Evolutionary conservation across 2,329 filamentous ascomycete species (phyloP).

Genomic region (Colletotrichum acutatum): DNA sequence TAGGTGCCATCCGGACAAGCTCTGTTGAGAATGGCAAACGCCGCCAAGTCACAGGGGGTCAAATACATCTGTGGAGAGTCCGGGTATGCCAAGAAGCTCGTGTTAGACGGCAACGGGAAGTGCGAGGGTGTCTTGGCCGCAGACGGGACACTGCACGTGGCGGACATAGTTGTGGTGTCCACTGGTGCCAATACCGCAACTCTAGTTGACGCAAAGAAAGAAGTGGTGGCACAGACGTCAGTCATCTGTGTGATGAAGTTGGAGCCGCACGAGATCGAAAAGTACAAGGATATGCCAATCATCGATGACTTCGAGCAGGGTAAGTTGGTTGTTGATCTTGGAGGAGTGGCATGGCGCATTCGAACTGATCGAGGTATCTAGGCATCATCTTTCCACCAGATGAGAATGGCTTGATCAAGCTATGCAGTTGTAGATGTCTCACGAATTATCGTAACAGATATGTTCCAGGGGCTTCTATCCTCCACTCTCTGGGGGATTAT

Average conservation of each 20-base stretch:
- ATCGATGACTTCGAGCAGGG: conserved; percentile 43
- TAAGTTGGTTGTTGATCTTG: not conserved
- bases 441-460: conserved; percentile 54
- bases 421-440: conserved; percentile 64
- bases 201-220: conserved; percentile 71
- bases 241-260: conserved; percentile 72
- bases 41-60: conserved; percentile 41
- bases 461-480: conserved; percentile 35
- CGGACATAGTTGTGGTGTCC: conserved; percentile 71
- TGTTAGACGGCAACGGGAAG: conserved; percentile 40
- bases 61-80: conserved; percentile 42
- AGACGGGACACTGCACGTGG: conserved; percentile 58
- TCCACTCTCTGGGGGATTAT: conserved; percentile 38
- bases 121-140: conserved; percentile 60
- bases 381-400: conserved; percentile 68
- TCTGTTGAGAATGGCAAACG: conserved; percentile 45
- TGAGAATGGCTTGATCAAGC: conserved; percentile 58
- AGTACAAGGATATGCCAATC: conserved; percentile 55
- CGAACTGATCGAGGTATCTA: not conserved
- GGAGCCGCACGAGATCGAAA: conserved; percentile 64
- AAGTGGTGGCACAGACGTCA: conserved; percentile 72
- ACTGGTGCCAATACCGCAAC: conserved; percentile 74
- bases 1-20: conserved; percentile 41
- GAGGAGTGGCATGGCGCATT: not conserved
- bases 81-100: conserved; percentile 38